A percentile compares a stretch with the other conserved stretches of the same genome.
phyloP scores from a whole-genome alignment of 441 rosid species.

The Populus hybrid region DNA sequence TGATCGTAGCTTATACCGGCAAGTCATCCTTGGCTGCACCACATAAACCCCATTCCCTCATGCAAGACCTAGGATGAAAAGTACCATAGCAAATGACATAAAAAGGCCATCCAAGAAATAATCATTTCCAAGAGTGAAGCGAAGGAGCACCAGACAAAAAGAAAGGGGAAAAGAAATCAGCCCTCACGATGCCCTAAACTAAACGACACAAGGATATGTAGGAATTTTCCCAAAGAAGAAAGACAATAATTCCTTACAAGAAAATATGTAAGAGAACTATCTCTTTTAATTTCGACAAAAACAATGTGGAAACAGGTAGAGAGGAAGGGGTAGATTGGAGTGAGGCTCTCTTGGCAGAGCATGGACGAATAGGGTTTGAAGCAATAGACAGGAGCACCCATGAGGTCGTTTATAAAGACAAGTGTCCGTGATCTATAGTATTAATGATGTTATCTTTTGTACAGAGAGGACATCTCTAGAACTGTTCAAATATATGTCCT shows the following conservation, averaged over 20 bases:
- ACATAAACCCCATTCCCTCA: constrained; percentile 52
- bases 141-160: neutral
- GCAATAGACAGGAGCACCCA: neutral
- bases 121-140: neutral
- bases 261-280: constrained; percentile 8
- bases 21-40: constrained; percentile 95
- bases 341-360: constrained; percentile 21
- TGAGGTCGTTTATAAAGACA: constrained; percentile 9
- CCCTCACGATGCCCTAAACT: constrained; percentile 2
- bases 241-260: constrained; percentile 17
- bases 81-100: neutral
- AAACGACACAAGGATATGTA: neutral
- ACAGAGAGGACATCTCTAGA: constrained; percentile 15
- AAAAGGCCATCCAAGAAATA: neutral
- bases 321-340: constrained; percentile 35
- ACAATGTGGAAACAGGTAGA: constrained; percentile 13
- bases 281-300: constrained; percentile 14
- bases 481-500: constrained; percentile 17
- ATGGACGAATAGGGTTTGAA: constrained; percentile 30
- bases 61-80: constrained; percentile 65
- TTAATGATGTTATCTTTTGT: constrained; percentile 19
- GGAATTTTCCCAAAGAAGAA: constrained; percentile 36
- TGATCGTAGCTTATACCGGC: constrained; percentile 39
- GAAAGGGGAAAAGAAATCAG: neutral
- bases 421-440: neutral